phyloP scores from a whole-genome alignment of 106 monocot species.

The Gastrodia elata region DNA sequence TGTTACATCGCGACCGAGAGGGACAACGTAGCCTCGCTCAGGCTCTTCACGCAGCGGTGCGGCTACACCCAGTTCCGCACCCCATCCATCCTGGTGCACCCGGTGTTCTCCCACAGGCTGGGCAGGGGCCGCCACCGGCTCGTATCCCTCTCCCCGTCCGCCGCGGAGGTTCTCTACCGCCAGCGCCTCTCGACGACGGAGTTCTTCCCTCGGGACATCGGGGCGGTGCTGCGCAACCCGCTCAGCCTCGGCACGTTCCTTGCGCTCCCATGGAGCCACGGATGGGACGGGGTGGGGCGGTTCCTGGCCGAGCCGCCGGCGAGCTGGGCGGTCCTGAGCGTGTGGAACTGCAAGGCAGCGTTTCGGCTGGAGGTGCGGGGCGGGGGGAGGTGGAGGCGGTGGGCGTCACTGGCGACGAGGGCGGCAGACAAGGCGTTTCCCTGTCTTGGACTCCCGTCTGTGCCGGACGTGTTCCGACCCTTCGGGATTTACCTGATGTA shows the following conservation, averaged over 20 bases:
- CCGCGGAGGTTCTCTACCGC: slow-evolving; percentile 43
- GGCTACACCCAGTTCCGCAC: slow-evolving; percentile 68
- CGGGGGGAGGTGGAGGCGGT: slow-evolving; percentile 19
- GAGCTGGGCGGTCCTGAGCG: slow-evolving; percentile 83
- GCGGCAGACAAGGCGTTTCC: slow-evolving; percentile 44
- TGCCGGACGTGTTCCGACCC: slow-evolving; percentile 77
- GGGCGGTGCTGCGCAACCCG: slow-evolving; percentile 32
- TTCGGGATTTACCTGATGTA: slow-evolving; percentile 82
- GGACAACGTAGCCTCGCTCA: slow-evolving; percentile 51
- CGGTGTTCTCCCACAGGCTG: slow-evolving; percentile 51
- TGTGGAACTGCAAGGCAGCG: slow-evolving; percentile 79
- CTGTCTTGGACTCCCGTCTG: slow-evolving; percentile 58
- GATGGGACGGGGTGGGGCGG: neutral
- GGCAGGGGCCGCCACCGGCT: slow-evolving; percentile 10
- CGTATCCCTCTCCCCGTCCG: slow-evolving; percentile 18
- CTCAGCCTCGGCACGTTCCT: slow-evolving; percentile 51
- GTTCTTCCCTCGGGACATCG: slow-evolving; percentile 74
- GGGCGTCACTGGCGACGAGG: slow-evolving; percentile 39
- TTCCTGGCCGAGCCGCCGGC: slow-evolving; percentile 35
- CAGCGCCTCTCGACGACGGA: slow-evolving; percentile 38
- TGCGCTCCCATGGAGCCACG: slow-evolving; percentile 9
- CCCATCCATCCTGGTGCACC: slow-evolving; percentile 63
- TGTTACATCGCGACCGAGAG: slow-evolving; percentile 72
- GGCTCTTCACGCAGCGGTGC: slow-evolving; percentile 56
- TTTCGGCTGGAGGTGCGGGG: slow-evolving; percentile 74